phyloP scores from a whole-genome alignment of 2,329 filamentous ascomycete genomes.

The Fusarium sp. region DNA sequence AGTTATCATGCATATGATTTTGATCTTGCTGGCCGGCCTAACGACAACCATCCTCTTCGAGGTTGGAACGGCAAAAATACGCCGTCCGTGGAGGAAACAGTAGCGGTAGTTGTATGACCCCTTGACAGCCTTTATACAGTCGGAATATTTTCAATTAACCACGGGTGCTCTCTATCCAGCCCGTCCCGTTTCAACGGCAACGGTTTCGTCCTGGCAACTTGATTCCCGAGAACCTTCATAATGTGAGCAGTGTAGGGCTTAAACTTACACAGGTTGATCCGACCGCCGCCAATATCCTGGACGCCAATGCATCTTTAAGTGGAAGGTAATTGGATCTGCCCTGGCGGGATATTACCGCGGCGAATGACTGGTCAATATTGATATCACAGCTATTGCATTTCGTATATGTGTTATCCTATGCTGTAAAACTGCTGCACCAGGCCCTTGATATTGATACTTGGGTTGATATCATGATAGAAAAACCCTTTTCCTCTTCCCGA shows the following conservation, averaged over 20 bases:
- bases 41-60: neutral
- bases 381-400: neutral
- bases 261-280: neutral
- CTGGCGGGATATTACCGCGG: neutral
- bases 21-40: neutral
- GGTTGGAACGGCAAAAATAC: neutral
- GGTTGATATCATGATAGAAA: neutral
- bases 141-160: neutral
- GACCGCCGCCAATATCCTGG: neutral
- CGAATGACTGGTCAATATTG: neutral
- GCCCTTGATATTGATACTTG: neutral
- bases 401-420: constrained; percentile 1
- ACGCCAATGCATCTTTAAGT: neutral
- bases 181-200: neutral
- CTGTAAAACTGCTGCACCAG: neutral
- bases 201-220: neutral
- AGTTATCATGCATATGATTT: neutral
- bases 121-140: neutral
- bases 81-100: neutral
- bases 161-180: neutral
- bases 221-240: neutral
- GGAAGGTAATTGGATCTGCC: neutral
- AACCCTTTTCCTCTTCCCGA: too few species aligned
- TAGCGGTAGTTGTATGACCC: constrained; percentile 1
- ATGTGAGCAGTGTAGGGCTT: neutral